Evolutionary conservation across 345 rosid species (phyloP).

Genomic region (Excoecaria cochinchinensis): DNA sequence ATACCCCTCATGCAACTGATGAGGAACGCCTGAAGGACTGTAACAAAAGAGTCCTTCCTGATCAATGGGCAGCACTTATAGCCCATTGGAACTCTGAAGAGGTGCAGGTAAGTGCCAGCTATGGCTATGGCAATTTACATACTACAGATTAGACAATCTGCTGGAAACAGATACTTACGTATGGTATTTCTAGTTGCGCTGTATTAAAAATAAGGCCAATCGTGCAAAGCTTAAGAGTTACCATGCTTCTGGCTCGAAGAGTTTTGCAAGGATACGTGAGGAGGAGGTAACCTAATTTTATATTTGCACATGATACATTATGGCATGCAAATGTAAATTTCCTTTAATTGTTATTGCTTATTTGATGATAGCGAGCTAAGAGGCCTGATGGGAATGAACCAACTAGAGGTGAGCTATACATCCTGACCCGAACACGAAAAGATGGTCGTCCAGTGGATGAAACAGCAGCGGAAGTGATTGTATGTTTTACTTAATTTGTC

Average conservation of each 20-base stretch:
- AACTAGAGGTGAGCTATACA: conserved; percentile 38
- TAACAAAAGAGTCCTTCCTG: conserved; percentile 36
- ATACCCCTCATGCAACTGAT: conserved; percentile 34
- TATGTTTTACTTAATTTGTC: conserved; percentile 17
- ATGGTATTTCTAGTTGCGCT: conserved; percentile 27
- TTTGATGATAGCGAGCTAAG: conserved; percentile 29
- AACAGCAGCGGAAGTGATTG: conserved; percentile 30
- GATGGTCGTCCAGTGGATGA: conserved; percentile 40
- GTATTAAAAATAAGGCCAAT: conserved; percentile 37
- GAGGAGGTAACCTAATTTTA: conserved; percentile 36
- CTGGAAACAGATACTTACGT: not conserved
- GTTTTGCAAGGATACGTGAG: conserved; percentile 40
- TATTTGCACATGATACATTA: conserved; percentile 2
- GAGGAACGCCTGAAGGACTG: conserved; percentile 35
- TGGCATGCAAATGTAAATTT: not conserved
- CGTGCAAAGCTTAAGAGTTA: conserved; percentile 21
- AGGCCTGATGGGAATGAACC: conserved; percentile 40
- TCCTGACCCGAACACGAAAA: conserved; percentile 40
- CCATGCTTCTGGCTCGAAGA: conserved; percentile 38
- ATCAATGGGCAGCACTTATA: conserved; percentile 38
- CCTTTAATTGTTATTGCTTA: conserved; percentile 2
- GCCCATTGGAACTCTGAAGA: conserved; percentile 38
- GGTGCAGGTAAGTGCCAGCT: conserved; percentile 25
- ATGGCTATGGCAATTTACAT: not conserved
- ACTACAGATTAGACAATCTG: not conserved